Evolutionary conservation across 176 grass and related monocot species (phyloP).

Genomic region (Cenchrus purpureus): DNA sequence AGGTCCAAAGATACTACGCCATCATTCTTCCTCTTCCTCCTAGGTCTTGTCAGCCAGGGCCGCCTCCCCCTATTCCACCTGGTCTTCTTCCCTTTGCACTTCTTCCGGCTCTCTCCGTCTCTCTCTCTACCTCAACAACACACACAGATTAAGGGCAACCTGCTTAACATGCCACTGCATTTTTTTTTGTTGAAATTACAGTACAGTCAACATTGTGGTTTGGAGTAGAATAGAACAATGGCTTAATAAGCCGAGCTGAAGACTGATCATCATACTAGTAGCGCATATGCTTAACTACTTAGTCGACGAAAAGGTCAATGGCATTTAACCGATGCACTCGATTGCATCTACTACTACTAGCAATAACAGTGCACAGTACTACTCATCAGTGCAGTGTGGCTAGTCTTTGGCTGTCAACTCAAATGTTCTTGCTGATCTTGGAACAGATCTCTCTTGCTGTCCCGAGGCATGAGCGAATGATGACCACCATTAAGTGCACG

Average conservation of each 20-base stretch:
- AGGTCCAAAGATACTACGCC: slow-evolving; percentile 33
- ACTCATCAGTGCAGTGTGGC: not conserved
- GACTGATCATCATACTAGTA: not conserved
- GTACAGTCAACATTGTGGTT: not conserved
- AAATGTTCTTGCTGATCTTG: slow-evolving; percentile 27
- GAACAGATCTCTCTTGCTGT: slow-evolving; percentile 20
- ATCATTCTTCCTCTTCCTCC: slow-evolving; percentile 19
- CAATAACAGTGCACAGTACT: not conserved
- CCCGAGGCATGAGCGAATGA: slow-evolving; percentile 24
- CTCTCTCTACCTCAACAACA: not conserved
- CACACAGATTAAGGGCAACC: not conserved
- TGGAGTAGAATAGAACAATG: not conserved
- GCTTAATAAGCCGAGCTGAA: not conserved
- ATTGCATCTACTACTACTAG: not conserved
- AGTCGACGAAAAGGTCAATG: not conserved
- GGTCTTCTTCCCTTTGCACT: not conserved
- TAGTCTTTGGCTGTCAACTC: slow-evolving; percentile 38
- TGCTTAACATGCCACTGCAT: too few species aligned
- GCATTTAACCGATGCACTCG: slow-evolving; percentile 19
- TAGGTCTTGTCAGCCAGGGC: not conserved
- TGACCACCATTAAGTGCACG: slow-evolving; percentile 37
- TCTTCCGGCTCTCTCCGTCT: not conserved
- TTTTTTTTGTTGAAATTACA: too few species aligned
- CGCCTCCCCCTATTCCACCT: not conserved
- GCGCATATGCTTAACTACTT: too few species aligned